Percentiles rank a stretch among this genome's conserved stretches.
These are phyloP conservation scores for Apiospora koreana DNA, from an alignment of 2,329 filamentous ascomycete species.

Conservation along the genomic window DNA sequence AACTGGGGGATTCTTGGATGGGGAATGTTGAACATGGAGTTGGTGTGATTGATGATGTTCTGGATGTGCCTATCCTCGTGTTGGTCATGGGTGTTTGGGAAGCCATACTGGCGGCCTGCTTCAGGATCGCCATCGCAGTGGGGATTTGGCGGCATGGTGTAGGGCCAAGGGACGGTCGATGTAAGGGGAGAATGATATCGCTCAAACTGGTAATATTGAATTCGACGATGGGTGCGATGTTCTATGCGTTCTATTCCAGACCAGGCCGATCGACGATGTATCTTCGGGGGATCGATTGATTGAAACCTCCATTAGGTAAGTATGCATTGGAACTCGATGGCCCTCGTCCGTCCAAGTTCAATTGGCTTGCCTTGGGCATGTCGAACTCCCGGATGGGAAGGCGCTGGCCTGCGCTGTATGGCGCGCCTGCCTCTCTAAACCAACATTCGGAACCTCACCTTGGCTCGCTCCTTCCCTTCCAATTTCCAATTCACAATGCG, in stretches of 20 bases:
- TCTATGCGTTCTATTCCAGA: not conserved
- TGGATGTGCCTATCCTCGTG: conserved; percentile 29
- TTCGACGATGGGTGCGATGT: not conserved
- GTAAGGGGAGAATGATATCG: not conserved
- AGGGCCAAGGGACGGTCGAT: not conserved
- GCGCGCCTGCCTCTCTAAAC: not conserved
- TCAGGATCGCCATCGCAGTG: conserved; percentile 9
- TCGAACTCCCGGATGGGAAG: not conserved
- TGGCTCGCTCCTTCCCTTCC: not conserved
- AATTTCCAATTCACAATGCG: not conserved
- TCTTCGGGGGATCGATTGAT: not conserved
- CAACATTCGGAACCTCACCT: not conserved
- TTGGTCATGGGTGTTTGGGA: conserved; percentile 9
- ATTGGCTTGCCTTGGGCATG: not conserved
- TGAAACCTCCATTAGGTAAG: no score
- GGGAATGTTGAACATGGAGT: conserved; percentile 21
- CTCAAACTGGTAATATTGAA: not conserved
- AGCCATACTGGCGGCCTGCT: conserved; percentile 21
- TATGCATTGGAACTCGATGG: no score
- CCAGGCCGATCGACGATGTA: not conserved
- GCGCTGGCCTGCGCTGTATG: not conserved
- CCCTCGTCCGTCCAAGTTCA: not conserved
- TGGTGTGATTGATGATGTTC: conserved; percentile 30
- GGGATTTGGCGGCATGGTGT: conserved; percentile 24
- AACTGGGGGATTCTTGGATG: not conserved